Conservation (phyloP, 257 asterid genomes). For the Thymus quinquecostatus region DNA sequence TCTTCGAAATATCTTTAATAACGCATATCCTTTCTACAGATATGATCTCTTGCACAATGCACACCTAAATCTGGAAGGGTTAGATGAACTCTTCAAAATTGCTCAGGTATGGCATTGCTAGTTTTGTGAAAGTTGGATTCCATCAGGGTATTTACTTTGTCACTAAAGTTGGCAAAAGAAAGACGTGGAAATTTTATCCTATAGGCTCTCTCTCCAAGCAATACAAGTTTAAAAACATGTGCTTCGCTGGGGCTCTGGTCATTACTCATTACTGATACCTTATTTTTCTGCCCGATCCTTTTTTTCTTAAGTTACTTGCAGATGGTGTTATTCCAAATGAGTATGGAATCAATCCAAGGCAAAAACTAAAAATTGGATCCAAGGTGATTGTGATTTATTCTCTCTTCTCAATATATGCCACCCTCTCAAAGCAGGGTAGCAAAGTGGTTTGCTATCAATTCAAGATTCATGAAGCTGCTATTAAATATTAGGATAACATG, state of each 20-base stretch:
- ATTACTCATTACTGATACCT: slow-evolving; percentile 28
- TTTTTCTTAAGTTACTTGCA: slow-evolving; percentile 79
- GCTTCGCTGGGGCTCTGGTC: slow-evolving; percentile 2
- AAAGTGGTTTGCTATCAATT: slow-evolving; percentile 13
- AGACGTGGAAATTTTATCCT: background rate
- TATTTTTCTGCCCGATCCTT: slow-evolving; percentile 5
- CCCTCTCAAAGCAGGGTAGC: slow-evolving; percentile 6
- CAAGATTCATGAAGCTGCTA: slow-evolving; percentile 12
- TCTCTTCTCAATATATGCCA: background rate
- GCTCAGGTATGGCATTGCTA: slow-evolving; percentile 72
- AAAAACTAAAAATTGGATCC: slow-evolving; percentile 91
- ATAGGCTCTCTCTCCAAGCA: background rate
- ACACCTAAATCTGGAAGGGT: slow-evolving; percentile 78
- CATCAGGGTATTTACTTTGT: slow-evolving; percentile 13
- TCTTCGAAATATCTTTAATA: slow-evolving; percentile 28
- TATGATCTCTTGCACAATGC: slow-evolving; percentile 98
- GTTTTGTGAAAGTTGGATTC: slow-evolving; percentile 14
- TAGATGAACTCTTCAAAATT: slow-evolving; percentile 86
- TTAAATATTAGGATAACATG: slow-evolving; percentile 25
- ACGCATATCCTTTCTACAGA: slow-evolving; percentile 46
- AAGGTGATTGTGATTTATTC: slow-evolving; percentile 52
- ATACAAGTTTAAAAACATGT: slow-evolving; percentile 5
- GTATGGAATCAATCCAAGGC: slow-evolving; percentile 94
- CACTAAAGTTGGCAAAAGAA: background rate
- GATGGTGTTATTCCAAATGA: slow-evolving; percentile 99